Base-by-base conservation (phyloP, 2,329 filamentous ascomycete species). In the Colletotrichum shisoi region DNA sequence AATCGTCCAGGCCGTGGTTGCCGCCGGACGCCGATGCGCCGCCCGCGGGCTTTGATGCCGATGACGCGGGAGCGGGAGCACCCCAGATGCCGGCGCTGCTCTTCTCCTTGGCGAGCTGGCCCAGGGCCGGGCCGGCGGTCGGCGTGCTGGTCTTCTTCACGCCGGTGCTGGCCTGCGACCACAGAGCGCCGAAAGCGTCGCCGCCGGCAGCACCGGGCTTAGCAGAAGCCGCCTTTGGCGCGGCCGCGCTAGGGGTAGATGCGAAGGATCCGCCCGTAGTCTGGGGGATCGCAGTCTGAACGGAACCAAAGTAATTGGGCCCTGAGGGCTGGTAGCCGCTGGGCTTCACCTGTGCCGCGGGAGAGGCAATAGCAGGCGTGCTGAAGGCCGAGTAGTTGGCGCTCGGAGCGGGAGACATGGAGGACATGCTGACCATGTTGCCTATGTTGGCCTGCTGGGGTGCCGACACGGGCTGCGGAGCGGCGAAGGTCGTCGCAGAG, bases 21-120 rank as follows among this genome's bases (percentile, higher is more conserved):
- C 68, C 56, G 19, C 65, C 62, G n/a, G 64, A 9, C 15, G 52
- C 58, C 9, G 64, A 63, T n/a, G 64, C 56, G 17, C 62, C 56
- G 49, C 71, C 71, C 4, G 73, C 70, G 1, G 77, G 72, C 69
- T 79, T 75, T n/a, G 73, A 40, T 27, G 70, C 48, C 3, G 72
- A 63, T 6, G 74, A 58, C 71, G 76, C 70, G 71, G 81, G 68
- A 54, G 88, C 83, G 17, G 90, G 84, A 0, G 91, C 86, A 19
- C 94, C 95, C 93, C 96, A 99, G 70, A 99, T 92, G 8, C 94
- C 93, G 17, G 94, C 93, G 73, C 89, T 93, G 66, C 93, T 95
- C 85, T 98, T 97, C 80, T 97, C 93, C 83, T 97, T 97, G n/a
- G 94, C 94, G 78, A 99, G 87, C 77, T 96, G 94, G 37, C 93